Base-by-base conservation (phyloP, 2,329 filamentous ascomycete species). In the Penicillium sp. region DNA sequence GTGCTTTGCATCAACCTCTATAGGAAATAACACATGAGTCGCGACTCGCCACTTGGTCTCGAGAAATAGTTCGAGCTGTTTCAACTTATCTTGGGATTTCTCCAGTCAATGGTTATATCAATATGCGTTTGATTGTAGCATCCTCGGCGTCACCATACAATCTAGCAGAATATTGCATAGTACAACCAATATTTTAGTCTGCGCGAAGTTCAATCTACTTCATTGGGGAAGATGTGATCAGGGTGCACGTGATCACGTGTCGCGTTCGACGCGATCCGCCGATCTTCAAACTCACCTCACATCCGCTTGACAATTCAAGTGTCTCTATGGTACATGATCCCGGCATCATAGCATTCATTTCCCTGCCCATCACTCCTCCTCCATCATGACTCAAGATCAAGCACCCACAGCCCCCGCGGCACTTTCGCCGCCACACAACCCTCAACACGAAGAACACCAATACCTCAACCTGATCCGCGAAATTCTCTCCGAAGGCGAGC, bases 381-480 rank as follows among this genome's bases (percentile, higher is more conserved):
- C 9, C 39, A 39, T 14, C 14, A 61, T 61, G 59, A 61, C 59
- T 12, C 53, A 59, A 57, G 57, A 58, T 41, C 50, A 60, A 53
- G 40, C 53, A 22, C 31, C 42, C 7, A 33, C 52, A 30, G 38
- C 48, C 41, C 52, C 46, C 2, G 49, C 48, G 35, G 40, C 47
- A 16, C 41, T 51, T 14, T 46, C 46, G 33, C 56, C 55, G 18
- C 50, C 57, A 30, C 60, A 67, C 44, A 56, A 68, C 48, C 56
- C 64, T 43, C 56, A 63, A 19, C 89, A 95, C 64, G 91, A 97
- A 75, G 93, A 99, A 74, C 78, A 90, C 65, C 93, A 97, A 72
- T 99, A 99, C 69, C 84, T 99, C 52, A 80, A 92, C 62, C 80
- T 99, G 22, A 89, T 97, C 55, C 86, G 84, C 58, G 82, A 89